A percentile compares a stretch with the other conserved stretches of the same genome.
Conservation (phyloP, 2,329 filamentous ascomycete species). For the Fusarium tuaranense region DNA sequence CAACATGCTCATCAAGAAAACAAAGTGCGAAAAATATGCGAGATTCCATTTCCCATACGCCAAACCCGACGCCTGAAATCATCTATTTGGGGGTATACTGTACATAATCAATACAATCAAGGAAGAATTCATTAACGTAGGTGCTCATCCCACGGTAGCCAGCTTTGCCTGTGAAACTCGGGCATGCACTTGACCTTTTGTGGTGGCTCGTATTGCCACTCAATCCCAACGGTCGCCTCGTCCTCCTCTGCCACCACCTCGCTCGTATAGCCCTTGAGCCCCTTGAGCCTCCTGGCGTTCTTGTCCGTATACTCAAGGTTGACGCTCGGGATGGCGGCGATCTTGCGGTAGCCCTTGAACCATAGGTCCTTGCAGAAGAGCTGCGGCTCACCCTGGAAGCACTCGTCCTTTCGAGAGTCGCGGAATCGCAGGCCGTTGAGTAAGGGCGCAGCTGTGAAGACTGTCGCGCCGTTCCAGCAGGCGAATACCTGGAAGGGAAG, state of each 20-base stretch:
- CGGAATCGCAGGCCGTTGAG: conserved; percentile 60
- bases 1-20: background rate
- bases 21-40: background rate
- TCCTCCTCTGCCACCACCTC: background rate
- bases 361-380: conserved; percentile 71
- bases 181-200: conserved; percentile 62
- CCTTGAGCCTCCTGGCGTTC: conserved; percentile 57
- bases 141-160: conserved; percentile 52
- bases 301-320: conserved; percentile 67
- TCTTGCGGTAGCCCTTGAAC: conserved; percentile 61
- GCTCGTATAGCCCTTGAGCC: conserved; percentile 58
- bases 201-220: conserved; percentile 1
- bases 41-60: background rate
- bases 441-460: conserved; percentile 62
- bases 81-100: background rate
- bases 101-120: background rate
- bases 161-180: conserved; percentile 54
- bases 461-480: conserved; percentile 70
- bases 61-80: background rate
- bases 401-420: conserved; percentile 55
- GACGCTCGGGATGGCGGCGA: conserved; percentile 67
- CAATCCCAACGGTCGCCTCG: background rate
- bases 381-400: conserved; percentile 65
- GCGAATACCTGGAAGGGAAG: conserved; percentile 69
- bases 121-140: conserved; percentile 1